Evolutionary conservation across 139 green algal genomes (phyloP), one percentile per base, ranked within the genome.

Genomic region (Coelastrella sp.): DNA sequence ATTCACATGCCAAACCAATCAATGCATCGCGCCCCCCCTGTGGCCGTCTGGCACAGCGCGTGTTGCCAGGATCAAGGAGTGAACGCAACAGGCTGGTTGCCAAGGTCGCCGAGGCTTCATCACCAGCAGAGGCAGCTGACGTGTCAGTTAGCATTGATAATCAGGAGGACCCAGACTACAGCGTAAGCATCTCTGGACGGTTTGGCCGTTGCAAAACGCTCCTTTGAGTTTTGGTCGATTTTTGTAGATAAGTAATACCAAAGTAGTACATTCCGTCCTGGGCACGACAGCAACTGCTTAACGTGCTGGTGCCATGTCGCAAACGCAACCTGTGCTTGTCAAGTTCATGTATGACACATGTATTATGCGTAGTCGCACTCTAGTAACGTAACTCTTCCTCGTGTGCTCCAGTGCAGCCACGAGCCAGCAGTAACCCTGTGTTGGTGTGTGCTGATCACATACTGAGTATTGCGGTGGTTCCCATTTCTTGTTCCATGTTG

Each of bases 141-240:
- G 85, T 96, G 7, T 66, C 65, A 0, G 86, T 96, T 8, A 92
- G 96, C 88, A 24, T 88, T 6, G 78, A 88, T 60, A 96, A 96
- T 89, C 70, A 90, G 7, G 78, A 65, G n/a, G 92, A 97, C 66
- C 61, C 92, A 0, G 75, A 89, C 4, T 97, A 93, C 90, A 97
- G 94, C 17, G 86, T 95, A 7, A 81, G 84, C 12, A 24, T 86
- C 15, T 9, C 74, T 19, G 74, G 25, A 60, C 74, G 15, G 74
- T 76, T 76, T 70, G 63, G 35, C 35, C 35, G 35, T 49, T 49
- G 35, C 35, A 49, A 49, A 49, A 49, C 35, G 35, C 35, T 49
- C 35, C 35, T 49, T 49, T 49, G 35, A 49, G 35, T 49, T 49
- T 49, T 3, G 35, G 35, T 49, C 35, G 35, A 70, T 20, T 70